A percentile compares a stretch with the other conserved stretches of the same genome.
Evolutionary conservation across 164 flowering plant species (phyloP).

Genomic region (Buxus sempervirens): DNA sequence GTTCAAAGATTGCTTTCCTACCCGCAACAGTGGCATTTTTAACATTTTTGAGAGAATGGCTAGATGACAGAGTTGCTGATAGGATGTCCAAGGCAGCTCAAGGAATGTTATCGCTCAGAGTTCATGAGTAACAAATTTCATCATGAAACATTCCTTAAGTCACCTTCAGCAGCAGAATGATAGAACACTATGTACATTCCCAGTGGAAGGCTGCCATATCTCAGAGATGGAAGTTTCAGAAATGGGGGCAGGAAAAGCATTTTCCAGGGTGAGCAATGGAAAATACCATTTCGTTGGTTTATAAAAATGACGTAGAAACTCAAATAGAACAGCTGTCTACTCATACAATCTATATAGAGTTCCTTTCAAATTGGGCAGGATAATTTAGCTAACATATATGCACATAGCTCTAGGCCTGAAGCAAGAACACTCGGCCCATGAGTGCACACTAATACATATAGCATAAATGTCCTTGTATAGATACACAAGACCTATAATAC

Average conservation of each 20-base stretch:
- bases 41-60: not conserved
- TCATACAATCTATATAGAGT: too few species aligned
- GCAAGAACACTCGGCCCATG: not conserved
- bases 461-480: not conserved
- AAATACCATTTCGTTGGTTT: too few species aligned
- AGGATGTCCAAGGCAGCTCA: not conserved
- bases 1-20: not conserved
- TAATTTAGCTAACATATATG: too few species aligned
- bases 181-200: too few species aligned
- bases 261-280: too few species aligned
- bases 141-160: not conserved
- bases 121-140: not conserved
- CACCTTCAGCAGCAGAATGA: not conserved
- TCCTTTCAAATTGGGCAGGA: too few species aligned
- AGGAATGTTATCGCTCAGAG: not conserved
- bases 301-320: too few species aligned
- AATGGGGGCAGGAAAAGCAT: too few species aligned
- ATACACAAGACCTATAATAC: not conserved
- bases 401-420: not conserved
- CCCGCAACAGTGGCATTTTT: not conserved
- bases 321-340: too few species aligned
- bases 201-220: too few species aligned
- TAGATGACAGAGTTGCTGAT: not conserved
- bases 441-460: not conserved
- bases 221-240: too few species aligned